A percentile compares a stretch with the other conserved stretches of the same genome.
These are phyloP conservation scores for Aureobasidium sp. DNA, from an alignment of 2,329 filamentous ascomycete species.

Conservation along the genomic window DNA sequence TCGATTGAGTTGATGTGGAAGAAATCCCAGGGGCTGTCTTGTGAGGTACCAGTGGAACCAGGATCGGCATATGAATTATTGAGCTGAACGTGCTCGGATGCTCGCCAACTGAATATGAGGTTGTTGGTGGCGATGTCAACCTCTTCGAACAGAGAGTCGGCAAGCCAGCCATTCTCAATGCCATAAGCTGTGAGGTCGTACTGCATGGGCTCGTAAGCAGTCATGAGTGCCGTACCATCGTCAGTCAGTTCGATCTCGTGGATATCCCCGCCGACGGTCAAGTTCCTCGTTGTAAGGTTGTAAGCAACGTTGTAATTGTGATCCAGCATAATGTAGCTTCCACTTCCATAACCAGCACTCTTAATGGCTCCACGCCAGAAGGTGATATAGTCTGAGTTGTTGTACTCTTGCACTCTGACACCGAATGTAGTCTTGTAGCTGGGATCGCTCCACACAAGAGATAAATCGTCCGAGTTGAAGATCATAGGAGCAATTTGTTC, in stretches of 20 bases:
- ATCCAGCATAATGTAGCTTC: slow-evolving; percentile 30
- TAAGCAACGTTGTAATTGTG: slow-evolving; percentile 28
- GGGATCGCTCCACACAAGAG: slow-evolving; percentile 26
- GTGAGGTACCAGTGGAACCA: slow-evolving; percentile 34
- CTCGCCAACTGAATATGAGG: slow-evolving; percentile 36
- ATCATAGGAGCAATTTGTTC: slow-evolving; percentile 25
- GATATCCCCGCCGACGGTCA: slow-evolving; percentile 34
- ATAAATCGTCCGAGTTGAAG: slow-evolving; percentile 24
- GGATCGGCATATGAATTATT: slow-evolving; percentile 28
- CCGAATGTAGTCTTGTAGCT: slow-evolving; percentile 38
- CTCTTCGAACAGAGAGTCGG: slow-evolving; percentile 40
- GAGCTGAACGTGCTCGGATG: slow-evolving; percentile 30
- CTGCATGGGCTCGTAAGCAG: slow-evolving; percentile 34
- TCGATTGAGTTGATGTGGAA: slow-evolving; percentile 51
- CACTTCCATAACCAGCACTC: slow-evolving; percentile 28
- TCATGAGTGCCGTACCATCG: slow-evolving; percentile 37
- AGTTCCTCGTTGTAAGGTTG: slow-evolving; percentile 26
- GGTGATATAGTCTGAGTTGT: slow-evolving; percentile 31
- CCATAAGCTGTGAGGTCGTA: slow-evolving; percentile 24
- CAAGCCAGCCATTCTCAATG: slow-evolving; percentile 33
- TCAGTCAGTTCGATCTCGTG: slow-evolving; percentile 40
- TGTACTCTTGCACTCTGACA: slow-evolving; percentile 33
- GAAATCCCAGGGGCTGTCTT: slow-evolving; percentile 34
- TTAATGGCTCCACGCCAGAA: slow-evolving; percentile 37
- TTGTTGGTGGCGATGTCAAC: slow-evolving; percentile 36